A percentile compares a stretch with the other conserved stretches of the same genome.
These are phyloP conservation scores for Carex sylvatica DNA, from an alignment of 202 grass and related monocot genomes.

Conservation along the genomic window DNA sequence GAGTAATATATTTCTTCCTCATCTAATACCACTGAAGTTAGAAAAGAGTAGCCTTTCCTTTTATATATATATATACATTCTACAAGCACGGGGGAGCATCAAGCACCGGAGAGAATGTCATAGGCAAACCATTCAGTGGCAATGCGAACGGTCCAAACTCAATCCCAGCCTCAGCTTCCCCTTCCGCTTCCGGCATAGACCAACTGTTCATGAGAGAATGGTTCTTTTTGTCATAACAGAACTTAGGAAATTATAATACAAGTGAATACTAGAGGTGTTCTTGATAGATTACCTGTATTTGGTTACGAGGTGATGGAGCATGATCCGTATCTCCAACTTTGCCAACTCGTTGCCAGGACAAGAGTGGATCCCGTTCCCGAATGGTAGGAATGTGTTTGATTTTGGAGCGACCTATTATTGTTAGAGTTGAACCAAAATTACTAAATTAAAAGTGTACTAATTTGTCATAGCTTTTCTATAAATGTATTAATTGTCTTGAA, in stretches of 20 bases:
- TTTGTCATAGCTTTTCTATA: background rate
- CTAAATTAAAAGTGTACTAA: background rate
- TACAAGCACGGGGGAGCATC: background rate
- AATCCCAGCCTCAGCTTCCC: slow-evolving; percentile 13
- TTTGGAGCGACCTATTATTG: slow-evolving; percentile 32
- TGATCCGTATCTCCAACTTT: slow-evolving; percentile 45
- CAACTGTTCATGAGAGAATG: slow-evolving; percentile 21
- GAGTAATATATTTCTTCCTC: background rate
- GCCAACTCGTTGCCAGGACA: slow-evolving; percentile 52
- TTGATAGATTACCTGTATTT: slow-evolving; percentile 36
- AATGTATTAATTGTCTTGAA: background rate
- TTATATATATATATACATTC: background rate
- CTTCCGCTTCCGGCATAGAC: slow-evolving; percentile 19
- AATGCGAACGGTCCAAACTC: slow-evolving; percentile 44
- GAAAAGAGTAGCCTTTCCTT: background rate
- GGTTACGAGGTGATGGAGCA: slow-evolving; percentile 49
- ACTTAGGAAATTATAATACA: background rate
- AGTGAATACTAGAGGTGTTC: background rate
- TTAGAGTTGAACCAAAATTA: background rate
- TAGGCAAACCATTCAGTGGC: slow-evolving; percentile 42
- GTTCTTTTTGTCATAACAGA: background rate
- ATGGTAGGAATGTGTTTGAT: slow-evolving; percentile 48
- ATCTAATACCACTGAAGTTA: background rate
- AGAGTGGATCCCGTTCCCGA: slow-evolving; percentile 42
- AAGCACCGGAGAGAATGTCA: slow-evolving; percentile 29